A percentile compares a stretch with the other conserved stretches of the same genome.
Evolutionary conservation across 805 yeast genomes (phyloP).

Genomic region (Kregervanrija delftensis): DNA sequence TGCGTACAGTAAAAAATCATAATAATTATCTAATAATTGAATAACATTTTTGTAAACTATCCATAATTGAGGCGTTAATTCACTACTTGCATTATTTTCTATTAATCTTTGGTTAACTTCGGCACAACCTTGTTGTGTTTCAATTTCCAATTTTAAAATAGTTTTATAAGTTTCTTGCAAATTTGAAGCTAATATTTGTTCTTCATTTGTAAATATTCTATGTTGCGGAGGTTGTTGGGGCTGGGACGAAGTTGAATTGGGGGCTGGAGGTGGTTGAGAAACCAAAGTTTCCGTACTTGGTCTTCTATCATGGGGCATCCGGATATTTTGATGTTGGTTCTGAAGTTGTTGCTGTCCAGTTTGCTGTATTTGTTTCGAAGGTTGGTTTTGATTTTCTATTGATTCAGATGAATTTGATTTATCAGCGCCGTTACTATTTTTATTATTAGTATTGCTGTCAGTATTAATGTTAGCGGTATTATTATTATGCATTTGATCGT

Average conservation of each 20-base stretch:
- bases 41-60: slow-evolving; percentile 61
- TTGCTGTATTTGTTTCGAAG: slow-evolving; percentile 2
- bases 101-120: slow-evolving; percentile 46
- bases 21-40: slow-evolving; percentile 60
- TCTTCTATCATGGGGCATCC: slow-evolving; percentile 10
- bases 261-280: slow-evolving; percentile 16
- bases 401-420: slow-evolving; percentile 21
- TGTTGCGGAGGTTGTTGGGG: slow-evolving; percentile 9
- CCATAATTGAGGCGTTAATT: slow-evolving; percentile 59
- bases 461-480: slow-evolving; percentile 1
- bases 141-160: slow-evolving; percentile 60
- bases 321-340: slow-evolving; percentile 3
- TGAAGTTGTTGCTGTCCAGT: slow-evolving; percentile 5
- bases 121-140: slow-evolving; percentile 63
- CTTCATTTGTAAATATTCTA: slow-evolving; percentile 41
- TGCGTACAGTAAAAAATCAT: slow-evolving; percentile 66
- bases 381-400: slow-evolving; percentile 7
- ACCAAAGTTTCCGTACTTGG: slow-evolving; percentile 21
- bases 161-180: slow-evolving; percentile 68
- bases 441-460: background rate
- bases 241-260: slow-evolving; percentile 6
- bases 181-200: slow-evolving; percentile 60
- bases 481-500: slow-evolving; percentile 14
- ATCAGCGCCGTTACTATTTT: background rate
- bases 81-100: slow-evolving; percentile 39